Conservation (phyloP, 352 stramenopile species). For the Phytophthora sp. region DNA sequence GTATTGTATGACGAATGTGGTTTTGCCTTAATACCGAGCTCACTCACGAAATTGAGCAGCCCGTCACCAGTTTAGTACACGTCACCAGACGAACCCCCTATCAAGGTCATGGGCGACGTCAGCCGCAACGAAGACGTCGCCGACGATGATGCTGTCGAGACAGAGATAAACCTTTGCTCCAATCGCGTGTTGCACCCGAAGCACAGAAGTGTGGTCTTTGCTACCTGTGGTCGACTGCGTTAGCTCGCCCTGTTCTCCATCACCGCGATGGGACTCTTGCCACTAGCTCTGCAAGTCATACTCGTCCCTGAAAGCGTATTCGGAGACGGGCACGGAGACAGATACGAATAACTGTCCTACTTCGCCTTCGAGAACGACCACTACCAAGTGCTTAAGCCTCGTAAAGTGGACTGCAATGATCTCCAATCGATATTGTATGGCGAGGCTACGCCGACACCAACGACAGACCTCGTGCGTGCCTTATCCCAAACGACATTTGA, state of each 20-base stretch:
- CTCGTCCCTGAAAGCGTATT: slow-evolving; percentile 42
- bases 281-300: slow-evolving; percentile 35
- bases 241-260: slow-evolving; percentile 37
- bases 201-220: slow-evolving; percentile 3
- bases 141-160: neutral
- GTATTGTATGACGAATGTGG: too few relatives aligned
- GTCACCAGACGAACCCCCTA: too few relatives aligned
- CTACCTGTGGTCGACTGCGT: slow-evolving; percentile 18
- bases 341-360: slow-evolving; percentile 44
- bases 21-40: too few relatives aligned
- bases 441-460: neutral
- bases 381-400: slow-evolving; percentile 39
- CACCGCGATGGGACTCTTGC: slow-evolving; percentile 44
- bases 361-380: slow-evolving; percentile 43
- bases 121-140: neutral
- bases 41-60: too few relatives aligned
- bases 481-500: slow-evolving; percentile 25
- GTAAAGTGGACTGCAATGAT: slow-evolving; percentile 27
- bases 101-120: slow-evolving; percentile 14
- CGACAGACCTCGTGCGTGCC: slow-evolving; percentile 32
- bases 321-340: slow-evolving; percentile 48
- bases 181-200: neutral
- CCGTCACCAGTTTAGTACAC: too few relatives aligned
- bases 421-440: slow-evolving; percentile 26
- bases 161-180: neutral